phyloP scores from a whole-genome alignment of 768 basidiomycete species.

The Tulasnella sp. region DNA sequence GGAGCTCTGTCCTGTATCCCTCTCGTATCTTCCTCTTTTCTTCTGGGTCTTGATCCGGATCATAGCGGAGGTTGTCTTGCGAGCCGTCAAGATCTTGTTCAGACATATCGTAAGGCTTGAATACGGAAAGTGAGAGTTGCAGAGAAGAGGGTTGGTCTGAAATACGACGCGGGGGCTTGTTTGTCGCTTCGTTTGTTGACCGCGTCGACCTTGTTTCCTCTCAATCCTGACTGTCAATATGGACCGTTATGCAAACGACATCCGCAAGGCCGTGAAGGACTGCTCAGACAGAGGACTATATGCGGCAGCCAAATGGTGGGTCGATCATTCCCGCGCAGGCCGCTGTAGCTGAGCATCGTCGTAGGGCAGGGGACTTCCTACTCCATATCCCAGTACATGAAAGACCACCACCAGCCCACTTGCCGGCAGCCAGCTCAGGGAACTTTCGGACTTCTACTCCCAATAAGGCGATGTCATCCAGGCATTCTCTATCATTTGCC shows the following conservation, averaged over 20 bases:
- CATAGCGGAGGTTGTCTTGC: slow-evolving; percentile 50
- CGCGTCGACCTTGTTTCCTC: neutral
- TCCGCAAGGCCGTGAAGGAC: slow-evolving; percentile 67
- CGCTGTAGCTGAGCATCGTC: slow-evolving; percentile 20
- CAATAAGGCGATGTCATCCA: slow-evolving; percentile 9
- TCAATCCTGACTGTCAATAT: slow-evolving; percentile 17
- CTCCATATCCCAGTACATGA: slow-evolving; percentile 43
- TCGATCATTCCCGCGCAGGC: neutral
- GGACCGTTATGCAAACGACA: slow-evolving; percentile 28
- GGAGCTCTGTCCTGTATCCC: slow-evolving; percentile 69
- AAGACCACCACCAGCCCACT: slow-evolving; percentile 25
- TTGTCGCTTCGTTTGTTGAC: slow-evolving; percentile 18
- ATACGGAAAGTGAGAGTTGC: too few species aligned
- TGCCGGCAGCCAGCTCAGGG: slow-evolving; percentile 27
- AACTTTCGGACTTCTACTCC: slow-evolving; percentile 32
- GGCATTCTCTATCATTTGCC: slow-evolving; percentile 32
- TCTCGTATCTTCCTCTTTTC: slow-evolving; percentile 75
- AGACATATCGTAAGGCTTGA: neutral
- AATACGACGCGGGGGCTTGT: neutral
- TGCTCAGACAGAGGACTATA: slow-evolving; percentile 73
- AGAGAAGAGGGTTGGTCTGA: neutral
- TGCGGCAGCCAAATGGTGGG: slow-evolving; percentile 78
- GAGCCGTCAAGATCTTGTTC: neutral
- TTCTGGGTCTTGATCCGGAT: slow-evolving; percentile 83
- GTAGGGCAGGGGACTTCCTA: slow-evolving; percentile 77